These are phyloP conservation scores for Salix arbutifolia DNA, from an alignment of 345 rosid genomes.

Conservation along the genomic window DNA sequence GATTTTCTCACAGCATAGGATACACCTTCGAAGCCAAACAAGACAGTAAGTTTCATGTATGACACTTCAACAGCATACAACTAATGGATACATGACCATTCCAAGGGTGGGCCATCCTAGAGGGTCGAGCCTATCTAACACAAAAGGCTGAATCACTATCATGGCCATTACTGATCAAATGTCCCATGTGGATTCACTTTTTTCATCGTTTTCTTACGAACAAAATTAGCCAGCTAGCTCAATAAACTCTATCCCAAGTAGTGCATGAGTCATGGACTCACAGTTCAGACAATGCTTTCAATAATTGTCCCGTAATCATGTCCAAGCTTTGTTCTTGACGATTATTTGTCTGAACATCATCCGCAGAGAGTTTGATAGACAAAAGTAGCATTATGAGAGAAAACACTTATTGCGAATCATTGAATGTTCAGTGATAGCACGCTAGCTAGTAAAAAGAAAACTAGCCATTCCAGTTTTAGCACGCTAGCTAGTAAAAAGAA, in stretches of 20 bases:
- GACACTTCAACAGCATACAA: conserved; percentile 3
- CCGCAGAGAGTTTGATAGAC: conserved; percentile 3
- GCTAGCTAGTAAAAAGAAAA: neutral
- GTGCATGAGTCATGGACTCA: neutral
- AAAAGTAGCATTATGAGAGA: conserved; percentile 6
- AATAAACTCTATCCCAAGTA: neutral
- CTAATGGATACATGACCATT: neutral
- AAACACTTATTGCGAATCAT: neutral
- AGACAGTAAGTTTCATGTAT: neutral
- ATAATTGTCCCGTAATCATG: neutral
- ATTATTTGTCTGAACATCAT: neutral
- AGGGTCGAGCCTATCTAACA: conserved; percentile 10
- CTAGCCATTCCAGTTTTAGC: conserved; percentile 10
- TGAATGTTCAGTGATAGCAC: conserved; percentile 2
- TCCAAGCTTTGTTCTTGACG: neutral
- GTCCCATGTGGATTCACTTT: conserved; percentile 9
- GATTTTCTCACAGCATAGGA: neutral
- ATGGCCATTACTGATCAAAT: conserved; percentile 4
- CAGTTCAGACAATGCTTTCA: neutral
- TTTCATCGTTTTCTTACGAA: neutral
- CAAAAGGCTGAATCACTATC: conserved; percentile 17
- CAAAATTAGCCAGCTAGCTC: neutral
- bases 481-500: neutral
- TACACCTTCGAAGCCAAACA: neutral
- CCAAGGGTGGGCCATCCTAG: neutral